These are phyloP conservation scores for Acorus calamus DNA, from an alignment of 106 monocot species.

Conservation along the genomic window DNA sequence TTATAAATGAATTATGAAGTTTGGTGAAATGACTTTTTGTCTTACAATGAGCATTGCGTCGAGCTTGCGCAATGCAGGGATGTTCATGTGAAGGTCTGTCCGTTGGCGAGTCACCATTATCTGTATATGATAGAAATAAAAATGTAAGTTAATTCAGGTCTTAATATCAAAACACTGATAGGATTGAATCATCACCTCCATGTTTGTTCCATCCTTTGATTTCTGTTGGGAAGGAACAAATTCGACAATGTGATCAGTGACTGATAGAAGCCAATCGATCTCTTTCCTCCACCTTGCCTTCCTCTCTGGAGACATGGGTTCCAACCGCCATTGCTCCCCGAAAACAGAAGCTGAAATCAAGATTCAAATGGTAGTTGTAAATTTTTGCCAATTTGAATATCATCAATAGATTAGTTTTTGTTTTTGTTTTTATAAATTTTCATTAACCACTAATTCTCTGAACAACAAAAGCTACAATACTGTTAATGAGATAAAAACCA, in stretches of 20 bases:
- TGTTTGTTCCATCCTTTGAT: neutral
- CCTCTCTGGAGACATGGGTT: constrained; percentile 1
- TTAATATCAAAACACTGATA: neutral
- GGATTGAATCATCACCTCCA: constrained; percentile 2
- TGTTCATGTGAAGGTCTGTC: constrained; percentile 2
- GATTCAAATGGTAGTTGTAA: neutral
- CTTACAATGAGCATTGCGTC: constrained; percentile 2
- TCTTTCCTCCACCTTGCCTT: constrained; percentile 2
- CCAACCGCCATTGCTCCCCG: constrained; percentile 1
- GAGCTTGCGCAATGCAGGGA: constrained; percentile 3
- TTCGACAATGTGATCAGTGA: constrained; percentile 3
- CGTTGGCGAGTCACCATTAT: constrained; percentile 1
- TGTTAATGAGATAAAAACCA: too few relatives aligned
- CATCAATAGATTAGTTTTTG: too few relatives aligned
- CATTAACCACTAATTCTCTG: too few relatives aligned
- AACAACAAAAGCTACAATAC: too few relatives aligned
- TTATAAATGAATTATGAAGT: too few relatives aligned
- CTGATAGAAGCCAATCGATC: constrained; percentile 5
- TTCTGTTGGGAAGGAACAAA: neutral
- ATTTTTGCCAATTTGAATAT: too few relatives aligned
- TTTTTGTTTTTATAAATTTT: too few relatives aligned
- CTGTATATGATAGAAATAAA: neutral
- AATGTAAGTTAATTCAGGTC: neutral
- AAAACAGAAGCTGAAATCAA: constrained; percentile 1
- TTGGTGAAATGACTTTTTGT: too few relatives aligned